Evolutionary conservation across 169 alveolate species (phyloP).

Genomic region (Babesia bigemina): DNA sequence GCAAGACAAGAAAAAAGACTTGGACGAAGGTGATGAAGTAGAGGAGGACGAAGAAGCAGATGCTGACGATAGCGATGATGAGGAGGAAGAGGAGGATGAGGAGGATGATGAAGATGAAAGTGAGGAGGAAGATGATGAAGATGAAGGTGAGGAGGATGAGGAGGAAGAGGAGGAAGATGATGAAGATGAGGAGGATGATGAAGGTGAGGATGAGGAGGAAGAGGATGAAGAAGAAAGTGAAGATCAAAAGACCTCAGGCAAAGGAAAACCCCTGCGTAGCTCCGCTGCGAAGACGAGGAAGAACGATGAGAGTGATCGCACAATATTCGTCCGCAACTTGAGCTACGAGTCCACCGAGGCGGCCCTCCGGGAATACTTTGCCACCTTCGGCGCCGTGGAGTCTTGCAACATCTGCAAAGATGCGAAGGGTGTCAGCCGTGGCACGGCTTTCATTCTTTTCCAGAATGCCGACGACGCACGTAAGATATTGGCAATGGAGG

Average conservation of each 20-base stretch:
- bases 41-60: not conserved
- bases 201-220: not conserved
- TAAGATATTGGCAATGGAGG: slow-evolving; percentile 43
- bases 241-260: not conserved
- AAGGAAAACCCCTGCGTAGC: not conserved
- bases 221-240: not conserved
- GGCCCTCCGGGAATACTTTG: slow-evolving; percentile 41
- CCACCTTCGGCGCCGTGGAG: slow-evolving; percentile 55
- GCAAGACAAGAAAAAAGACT: not conserved
- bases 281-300: not conserved
- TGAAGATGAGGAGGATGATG: not conserved
- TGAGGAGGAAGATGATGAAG: not conserved
- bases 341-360: slow-evolving; percentile 58
- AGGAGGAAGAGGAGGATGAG: not conserved
- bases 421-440: slow-evolving; percentile 38
- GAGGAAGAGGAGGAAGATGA: not conserved
- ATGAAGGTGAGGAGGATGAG: not conserved
- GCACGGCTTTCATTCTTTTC: slow-evolving; percentile 61
- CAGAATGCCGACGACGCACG: slow-evolving; percentile 34
- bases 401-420: slow-evolving; percentile 49
- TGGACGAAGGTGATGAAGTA: not conserved
- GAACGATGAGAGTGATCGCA: slow-evolving; percentile 19
- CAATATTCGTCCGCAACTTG: slow-evolving; percentile 67
- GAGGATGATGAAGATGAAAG: not conserved
- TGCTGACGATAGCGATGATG: not conserved